phyloP scores from a whole-genome alignment of 768 basidiomycete genomes.

The Macrolepiota albuminosa region DNA sequence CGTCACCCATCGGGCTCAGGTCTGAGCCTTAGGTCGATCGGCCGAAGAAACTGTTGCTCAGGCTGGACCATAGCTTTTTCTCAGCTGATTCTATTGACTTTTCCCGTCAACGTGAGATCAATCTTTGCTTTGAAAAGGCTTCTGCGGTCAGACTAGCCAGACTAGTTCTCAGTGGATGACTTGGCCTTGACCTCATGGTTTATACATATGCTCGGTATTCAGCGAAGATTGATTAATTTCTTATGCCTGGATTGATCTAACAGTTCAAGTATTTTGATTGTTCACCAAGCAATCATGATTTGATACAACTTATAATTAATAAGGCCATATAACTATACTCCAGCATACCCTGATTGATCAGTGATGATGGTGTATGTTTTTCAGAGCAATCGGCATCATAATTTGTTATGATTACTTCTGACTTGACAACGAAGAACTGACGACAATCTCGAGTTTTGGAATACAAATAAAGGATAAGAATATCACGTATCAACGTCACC shows the following conservation, averaged over 20 bases:
- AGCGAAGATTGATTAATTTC: not conserved
- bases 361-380: not conserved
- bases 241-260: not conserved
- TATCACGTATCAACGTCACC: not conserved
- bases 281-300: not conserved
- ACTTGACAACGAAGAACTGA: not conserved
- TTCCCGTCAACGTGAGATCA: too few species aligned
- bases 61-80: too few species aligned
- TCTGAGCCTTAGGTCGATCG: not conserved
- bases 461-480: not conserved
- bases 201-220: not conserved
- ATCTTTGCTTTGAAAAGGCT: too few species aligned
- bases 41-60: not conserved
- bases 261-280: not conserved
- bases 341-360: not conserved
- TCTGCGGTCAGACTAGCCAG: not conserved
- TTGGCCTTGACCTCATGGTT: not conserved
- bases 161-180: not conserved
- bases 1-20: not conserved
- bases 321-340: too few species aligned
- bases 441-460: not conserved
- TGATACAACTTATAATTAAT: too few species aligned
- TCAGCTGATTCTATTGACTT: not conserved
- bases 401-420: not conserved
- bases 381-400: not conserved